Percentiles rank a stretch among this genome's conserved stretches.
phyloP scores from a whole-genome alignment of 164 flowering plant species.

The Warburgia ugandensis region DNA sequence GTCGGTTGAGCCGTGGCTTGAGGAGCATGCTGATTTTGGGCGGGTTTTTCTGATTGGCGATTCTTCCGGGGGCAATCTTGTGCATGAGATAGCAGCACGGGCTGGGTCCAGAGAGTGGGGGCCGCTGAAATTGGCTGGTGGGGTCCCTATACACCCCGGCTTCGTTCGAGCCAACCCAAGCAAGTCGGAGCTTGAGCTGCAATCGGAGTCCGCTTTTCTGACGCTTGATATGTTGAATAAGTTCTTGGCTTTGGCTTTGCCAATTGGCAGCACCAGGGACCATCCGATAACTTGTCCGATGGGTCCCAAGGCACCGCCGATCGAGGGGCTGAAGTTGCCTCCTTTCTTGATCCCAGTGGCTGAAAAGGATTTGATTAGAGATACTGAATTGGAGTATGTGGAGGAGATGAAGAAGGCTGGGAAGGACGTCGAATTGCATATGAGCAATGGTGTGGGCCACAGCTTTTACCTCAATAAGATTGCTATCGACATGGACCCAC shows the following conservation, averaged over 20 bases:
- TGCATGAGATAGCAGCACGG: constrained; percentile 57
- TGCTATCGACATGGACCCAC: constrained; percentile 55
- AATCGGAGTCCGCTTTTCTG: constrained; percentile 51
- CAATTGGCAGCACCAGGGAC: constrained; percentile 53
- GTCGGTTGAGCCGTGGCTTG: constrained; percentile 35
- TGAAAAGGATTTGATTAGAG: constrained; percentile 49
- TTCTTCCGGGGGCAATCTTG: constrained; percentile 75
- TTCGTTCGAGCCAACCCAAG: constrained; percentile 43
- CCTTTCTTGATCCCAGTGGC: constrained; percentile 57
- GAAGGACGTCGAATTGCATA: constrained; percentile 51
- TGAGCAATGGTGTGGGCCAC: constrained; percentile 47
- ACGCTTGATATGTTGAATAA: constrained; percentile 75
- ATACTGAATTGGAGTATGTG: constrained; percentile 66
- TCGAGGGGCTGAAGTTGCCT: constrained; percentile 36
- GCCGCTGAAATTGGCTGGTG: constrained; percentile 45
- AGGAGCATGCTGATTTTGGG: constrained; percentile 36
- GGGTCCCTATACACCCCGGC: constrained; percentile 65
- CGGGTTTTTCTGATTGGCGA: constrained; percentile 76
- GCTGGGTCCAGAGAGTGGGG: constrained; percentile 27
- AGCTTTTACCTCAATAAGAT: constrained; percentile 67
- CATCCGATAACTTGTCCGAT: constrained; percentile 81
- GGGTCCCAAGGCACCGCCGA: constrained; percentile 47
- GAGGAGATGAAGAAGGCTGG: constrained; percentile 60
- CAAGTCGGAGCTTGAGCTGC: constrained; percentile 45
- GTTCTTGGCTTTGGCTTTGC: constrained; percentile 50